Evolutionary conservation across 768 basidiomycete species (phyloP).

Genomic region (Strobilomyces confusus): DNA sequence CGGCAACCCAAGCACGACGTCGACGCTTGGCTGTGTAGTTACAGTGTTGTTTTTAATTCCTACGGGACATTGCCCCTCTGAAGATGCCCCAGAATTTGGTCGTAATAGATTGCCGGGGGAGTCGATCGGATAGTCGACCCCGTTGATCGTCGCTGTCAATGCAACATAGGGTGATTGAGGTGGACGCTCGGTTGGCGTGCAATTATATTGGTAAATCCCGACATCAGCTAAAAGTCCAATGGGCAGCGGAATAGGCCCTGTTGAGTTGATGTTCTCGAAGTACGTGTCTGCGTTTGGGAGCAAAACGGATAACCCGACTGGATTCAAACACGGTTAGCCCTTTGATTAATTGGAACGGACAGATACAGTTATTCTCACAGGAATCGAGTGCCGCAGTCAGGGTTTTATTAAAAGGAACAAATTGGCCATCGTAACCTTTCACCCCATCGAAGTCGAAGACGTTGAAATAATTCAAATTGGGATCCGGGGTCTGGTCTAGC

Average conservation of each 20-base stretch:
- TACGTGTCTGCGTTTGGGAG: conserved; percentile 20
- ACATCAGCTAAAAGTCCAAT: neutral
- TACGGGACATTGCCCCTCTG: conserved; percentile 16
- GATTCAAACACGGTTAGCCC: neutral
- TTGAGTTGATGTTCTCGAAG: conserved; percentile 13
- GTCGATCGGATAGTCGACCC: conserved; percentile 30
- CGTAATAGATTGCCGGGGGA: conserved; percentile 21
- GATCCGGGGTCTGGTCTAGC: conserved; percentile 17
- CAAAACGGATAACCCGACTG: conserved; percentile 15
- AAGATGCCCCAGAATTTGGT: neutral
- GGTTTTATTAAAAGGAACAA: conserved; percentile 16
- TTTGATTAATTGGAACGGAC: neutral
- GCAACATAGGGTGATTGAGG: conserved; percentile 21
- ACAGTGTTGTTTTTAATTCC: conserved; percentile 15
- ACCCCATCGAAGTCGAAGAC: conserved; percentile 25
- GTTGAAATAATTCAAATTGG: conserved; percentile 15
- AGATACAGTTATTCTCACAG: conserved; percentile 10
- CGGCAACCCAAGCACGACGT: conserved; percentile 21
- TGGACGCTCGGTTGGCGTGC: conserved; percentile 1
- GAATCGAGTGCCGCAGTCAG: conserved; percentile 25
- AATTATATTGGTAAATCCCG: conserved; percentile 14
- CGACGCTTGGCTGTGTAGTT: conserved; percentile 11
- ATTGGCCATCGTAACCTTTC: conserved; percentile 28
- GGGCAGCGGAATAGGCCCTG: conserved; percentile 22
- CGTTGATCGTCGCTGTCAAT: conserved; percentile 29